phyloP scores from a whole-genome alignment of 1,284 basidiomycete species.

The Mycena citricolor region DNA sequence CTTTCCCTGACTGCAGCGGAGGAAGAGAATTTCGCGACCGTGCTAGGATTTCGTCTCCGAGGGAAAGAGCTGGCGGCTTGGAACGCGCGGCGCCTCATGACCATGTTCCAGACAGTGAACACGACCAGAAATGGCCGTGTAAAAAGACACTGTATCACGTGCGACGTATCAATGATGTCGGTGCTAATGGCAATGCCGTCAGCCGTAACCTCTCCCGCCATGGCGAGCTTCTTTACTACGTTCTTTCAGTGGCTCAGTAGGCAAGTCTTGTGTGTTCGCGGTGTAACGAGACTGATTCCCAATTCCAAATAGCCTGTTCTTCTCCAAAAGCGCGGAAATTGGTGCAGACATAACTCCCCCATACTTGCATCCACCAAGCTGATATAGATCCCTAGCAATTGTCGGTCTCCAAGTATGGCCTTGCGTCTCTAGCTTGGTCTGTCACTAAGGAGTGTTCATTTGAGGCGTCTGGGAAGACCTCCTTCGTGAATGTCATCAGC shows the following conservation, averaged over 20 bases:
- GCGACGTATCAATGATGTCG: too few relatives aligned
- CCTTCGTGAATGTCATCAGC: constrained; percentile 89
- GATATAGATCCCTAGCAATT: constrained; percentile 48
- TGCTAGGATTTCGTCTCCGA: background rate
- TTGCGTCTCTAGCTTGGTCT: constrained; percentile 8
- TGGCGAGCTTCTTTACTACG: constrained; percentile 66
- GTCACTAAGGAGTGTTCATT: constrained; percentile 4
- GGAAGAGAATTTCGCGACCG: too few relatives aligned
- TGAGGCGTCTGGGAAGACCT: constrained; percentile 92
- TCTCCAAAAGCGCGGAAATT: constrained; percentile 89
- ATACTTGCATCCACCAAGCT: background rate
- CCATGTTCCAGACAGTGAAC: background rate
- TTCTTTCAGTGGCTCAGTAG: constrained; percentile 69
- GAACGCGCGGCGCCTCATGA: background rate
- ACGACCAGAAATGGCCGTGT: too few relatives aligned
- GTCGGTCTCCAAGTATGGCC: constrained; percentile 83
- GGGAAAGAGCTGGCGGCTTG: background rate
- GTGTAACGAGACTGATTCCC: background rate
- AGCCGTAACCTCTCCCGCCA: too few relatives aligned
- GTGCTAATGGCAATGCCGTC: too few relatives aligned
- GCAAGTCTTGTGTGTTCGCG: constrained; percentile 36
- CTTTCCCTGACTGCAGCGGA: constrained; percentile 2
- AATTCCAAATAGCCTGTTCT: constrained; percentile 61
- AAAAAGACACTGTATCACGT: too few relatives aligned
- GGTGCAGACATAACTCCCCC: constrained; percentile 10